Conservation (phyloP, 2,329 filamentous ascomycete species). For the Boeremia lycopersici region DNA sequence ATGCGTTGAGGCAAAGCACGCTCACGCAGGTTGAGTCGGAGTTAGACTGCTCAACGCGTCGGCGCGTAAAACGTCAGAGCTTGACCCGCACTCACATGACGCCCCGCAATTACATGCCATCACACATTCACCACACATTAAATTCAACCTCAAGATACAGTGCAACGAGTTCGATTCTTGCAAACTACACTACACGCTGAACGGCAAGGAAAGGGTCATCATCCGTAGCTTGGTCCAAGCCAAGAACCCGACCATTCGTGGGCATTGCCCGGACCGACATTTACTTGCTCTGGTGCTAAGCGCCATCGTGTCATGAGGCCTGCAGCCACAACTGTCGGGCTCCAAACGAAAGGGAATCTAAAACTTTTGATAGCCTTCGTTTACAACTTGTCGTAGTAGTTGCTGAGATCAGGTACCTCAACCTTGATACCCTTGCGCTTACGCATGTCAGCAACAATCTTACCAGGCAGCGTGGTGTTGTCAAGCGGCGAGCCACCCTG, state of each 20-base stretch:
- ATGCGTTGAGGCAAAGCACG: not conserved
- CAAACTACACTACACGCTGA: conserved; percentile 46
- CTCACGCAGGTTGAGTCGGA: not conserved
- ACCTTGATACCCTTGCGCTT: conserved; percentile 99
- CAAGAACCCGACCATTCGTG: conserved; percentile 37
- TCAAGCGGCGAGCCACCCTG: conserved; percentile 94
- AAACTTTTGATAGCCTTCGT: conserved; percentile 52
- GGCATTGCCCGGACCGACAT: conserved; percentile 47
- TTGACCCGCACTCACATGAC: conserved; percentile 26
- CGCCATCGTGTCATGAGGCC: conserved; percentile 42
- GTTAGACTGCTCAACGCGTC: not conserved
- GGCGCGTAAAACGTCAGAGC: conserved; percentile 16
- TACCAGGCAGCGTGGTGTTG: conserved; percentile 77
- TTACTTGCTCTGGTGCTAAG: conserved; percentile 43
- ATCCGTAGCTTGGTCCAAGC: conserved; percentile 41
- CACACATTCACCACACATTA: too few relatives aligned
- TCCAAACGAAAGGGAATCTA: conserved; percentile 51
- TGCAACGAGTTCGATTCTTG: conserved; percentile 41
- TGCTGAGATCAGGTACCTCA: conserved; percentile 88
- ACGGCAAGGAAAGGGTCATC: conserved; percentile 43
- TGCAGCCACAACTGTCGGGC: conserved; percentile 43
- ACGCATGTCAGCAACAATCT: conserved; percentile 85
- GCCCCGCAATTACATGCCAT: too few relatives aligned
- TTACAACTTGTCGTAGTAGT: conserved; percentile 99
- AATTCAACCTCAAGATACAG: too few relatives aligned